Evolutionary conservation across 345 rosid genomes (phyloP).

Genomic region (Rhizophora mangle): DNA sequence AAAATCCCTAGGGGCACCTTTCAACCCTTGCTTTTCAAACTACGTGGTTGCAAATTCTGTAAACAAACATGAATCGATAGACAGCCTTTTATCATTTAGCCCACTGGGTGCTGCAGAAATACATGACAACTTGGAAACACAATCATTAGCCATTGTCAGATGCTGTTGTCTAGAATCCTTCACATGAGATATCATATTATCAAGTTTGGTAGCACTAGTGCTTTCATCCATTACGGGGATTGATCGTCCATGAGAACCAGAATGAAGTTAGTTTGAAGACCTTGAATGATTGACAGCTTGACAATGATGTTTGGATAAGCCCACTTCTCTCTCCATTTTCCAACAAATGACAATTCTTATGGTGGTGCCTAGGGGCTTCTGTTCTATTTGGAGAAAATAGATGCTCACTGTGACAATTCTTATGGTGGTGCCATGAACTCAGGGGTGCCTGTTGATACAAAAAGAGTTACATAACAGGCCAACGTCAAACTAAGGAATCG

Average conservation of each 20-base stretch:
- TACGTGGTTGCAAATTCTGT: constrained; percentile 25
- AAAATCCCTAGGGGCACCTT: not conserved
- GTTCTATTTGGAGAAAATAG: too few relatives aligned
- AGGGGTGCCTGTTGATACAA: too few relatives aligned
- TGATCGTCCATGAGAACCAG: constrained; percentile 14
- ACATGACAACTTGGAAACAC: constrained; percentile 35
- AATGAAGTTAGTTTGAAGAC: constrained; percentile 15
- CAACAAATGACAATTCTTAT: too few relatives aligned
- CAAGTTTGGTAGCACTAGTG: constrained; percentile 17
- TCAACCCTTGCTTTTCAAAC: constrained; percentile 7
- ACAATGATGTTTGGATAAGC: constrained; percentile 19
- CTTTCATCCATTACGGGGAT: constrained; percentile 18
- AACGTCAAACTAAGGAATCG: too few relatives aligned
- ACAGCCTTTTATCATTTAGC: constrained; percentile 27
- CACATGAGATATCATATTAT: constrained; percentile 17
- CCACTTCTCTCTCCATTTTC: not conserved
- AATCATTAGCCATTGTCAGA: constrained; percentile 23
- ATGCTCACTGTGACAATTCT: too few relatives aligned
- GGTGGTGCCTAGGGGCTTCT: too few relatives aligned
- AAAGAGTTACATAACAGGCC: too few relatives aligned
- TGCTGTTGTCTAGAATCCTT: constrained; percentile 10
- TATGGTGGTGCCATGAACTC: too few relatives aligned
- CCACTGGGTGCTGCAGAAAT: constrained; percentile 44
- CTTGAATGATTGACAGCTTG: constrained; percentile 25
- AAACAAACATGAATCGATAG: constrained; percentile 28